These are phyloP conservation scores for Diplodia mutila DNA, from an alignment of 2,329 filamentous ascomycete genomes.

Conservation along the genomic window DNA sequence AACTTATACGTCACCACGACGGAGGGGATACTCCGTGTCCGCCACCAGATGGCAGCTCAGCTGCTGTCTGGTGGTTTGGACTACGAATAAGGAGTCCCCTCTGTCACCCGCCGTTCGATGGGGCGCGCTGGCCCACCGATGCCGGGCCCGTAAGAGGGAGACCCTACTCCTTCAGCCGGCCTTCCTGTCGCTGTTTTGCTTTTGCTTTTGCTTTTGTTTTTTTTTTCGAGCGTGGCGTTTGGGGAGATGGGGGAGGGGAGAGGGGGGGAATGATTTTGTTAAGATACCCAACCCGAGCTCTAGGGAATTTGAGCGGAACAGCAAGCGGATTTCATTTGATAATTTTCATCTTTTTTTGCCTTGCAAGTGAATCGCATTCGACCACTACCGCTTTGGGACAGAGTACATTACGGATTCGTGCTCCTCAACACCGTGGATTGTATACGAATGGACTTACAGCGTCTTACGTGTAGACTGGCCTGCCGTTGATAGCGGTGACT, in stretches of 20 bases:
- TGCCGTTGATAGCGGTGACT: not conserved
- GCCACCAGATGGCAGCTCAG: conserved; percentile 63
- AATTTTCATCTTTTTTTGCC: not conserved
- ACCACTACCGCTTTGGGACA: not conserved
- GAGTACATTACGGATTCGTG: not conserved
- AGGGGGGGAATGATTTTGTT: not conserved
- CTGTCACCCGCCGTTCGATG: not conserved
- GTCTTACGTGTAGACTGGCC: not conserved
- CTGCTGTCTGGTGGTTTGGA: conserved; percentile 7
- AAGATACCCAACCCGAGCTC: conserved; percentile 22
- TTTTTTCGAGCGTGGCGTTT: not conserved
- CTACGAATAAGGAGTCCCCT: conserved; percentile 17
- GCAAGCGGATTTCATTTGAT: not conserved
- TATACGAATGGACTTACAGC: not conserved
- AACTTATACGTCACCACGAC: conserved; percentile 49
- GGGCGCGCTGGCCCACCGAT: not conserved
- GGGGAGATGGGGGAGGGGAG: not conserved
- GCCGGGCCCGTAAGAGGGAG: not conserved
- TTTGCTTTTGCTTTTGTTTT: not conserved
- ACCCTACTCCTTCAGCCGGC: not conserved
- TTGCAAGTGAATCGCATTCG: not conserved
- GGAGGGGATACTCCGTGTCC: conserved; percentile 62
- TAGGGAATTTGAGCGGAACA: conserved; percentile 16
- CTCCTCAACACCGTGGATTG: not conserved
- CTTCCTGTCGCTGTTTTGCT: not conserved